phyloP scores from a whole-genome alignment of 768 basidiomycete species.

The Panaeolus cyanescens region DNA sequence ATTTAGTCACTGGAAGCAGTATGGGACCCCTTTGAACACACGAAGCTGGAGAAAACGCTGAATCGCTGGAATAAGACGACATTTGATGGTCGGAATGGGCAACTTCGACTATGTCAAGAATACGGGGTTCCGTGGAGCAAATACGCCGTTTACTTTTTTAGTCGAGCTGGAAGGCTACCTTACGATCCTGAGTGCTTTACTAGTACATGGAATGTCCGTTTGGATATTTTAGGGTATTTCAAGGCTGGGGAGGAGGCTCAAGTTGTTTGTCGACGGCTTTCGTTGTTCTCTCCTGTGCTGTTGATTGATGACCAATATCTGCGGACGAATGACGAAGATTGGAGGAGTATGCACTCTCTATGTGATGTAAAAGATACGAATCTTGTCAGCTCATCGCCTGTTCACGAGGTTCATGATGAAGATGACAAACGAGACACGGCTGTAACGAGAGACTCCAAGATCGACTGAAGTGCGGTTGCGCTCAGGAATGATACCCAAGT shows the following conservation, averaged over 20 bases:
- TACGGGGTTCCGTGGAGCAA: constrained; percentile 1
- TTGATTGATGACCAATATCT: not conserved
- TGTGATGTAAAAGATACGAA: not conserved
- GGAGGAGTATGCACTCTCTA: not conserved
- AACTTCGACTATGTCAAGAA: constrained; percentile 1
- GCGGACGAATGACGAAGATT: not conserved
- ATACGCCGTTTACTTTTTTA: not conserved
- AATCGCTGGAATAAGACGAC: not conserved
- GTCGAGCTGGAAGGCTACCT: not conserved
- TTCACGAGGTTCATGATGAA: not conserved
- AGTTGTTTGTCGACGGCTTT: not conserved
- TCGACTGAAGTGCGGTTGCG: not conserved
- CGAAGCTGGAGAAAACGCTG: not conserved
- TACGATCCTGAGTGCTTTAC: not conserved
- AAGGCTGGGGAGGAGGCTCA: not conserved
- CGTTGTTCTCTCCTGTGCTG: not conserved
- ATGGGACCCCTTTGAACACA: not conserved
- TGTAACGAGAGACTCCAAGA: not conserved
- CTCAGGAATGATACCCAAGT: no score
- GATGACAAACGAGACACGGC: not conserved
- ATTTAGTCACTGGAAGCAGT: not conserved
- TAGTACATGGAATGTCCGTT: not conserved
- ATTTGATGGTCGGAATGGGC: not conserved
- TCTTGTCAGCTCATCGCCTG: not conserved
- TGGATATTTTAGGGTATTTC: not conserved